Evolutionary conservation across 768 basidiomycete species (phyloP).

Genomic region (Sistotremastrum niveocremeum): DNA sequence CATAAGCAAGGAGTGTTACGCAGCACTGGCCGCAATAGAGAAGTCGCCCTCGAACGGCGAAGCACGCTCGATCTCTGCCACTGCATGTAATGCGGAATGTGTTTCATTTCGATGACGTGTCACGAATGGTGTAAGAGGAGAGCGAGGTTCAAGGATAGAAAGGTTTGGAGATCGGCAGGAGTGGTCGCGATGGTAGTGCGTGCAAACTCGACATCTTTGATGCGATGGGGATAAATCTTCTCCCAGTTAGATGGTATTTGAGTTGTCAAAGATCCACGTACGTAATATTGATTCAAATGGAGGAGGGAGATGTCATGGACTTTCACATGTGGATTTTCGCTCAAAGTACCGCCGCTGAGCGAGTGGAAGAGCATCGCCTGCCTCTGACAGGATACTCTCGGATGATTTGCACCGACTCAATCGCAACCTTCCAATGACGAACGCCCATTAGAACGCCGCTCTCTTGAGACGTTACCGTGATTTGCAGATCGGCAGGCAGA

Average conservation of each 20-base stretch:
- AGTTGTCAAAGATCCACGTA: background rate
- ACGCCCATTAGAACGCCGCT: constrained; percentile 98
- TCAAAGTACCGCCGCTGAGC: constrained; percentile 83
- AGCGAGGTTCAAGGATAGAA: constrained; percentile 77
- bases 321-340: constrained; percentile 62
- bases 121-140: constrained; percentile 65
- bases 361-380: constrained; percentile 74
- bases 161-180: constrained; percentile 55
- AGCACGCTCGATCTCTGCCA: constrained; percentile 96
- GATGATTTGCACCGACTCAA: constrained; percentile 96
- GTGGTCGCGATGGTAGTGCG: constrained; percentile 69
- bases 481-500: constrained; percentile 65
- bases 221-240: constrained; percentile 80
- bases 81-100: constrained; percentile 38
- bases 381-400: constrained; percentile 93
- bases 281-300: constrained; percentile 30
- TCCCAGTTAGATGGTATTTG: constrained; percentile 66
- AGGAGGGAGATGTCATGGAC: constrained; percentile 43
- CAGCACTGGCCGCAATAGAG: constrained; percentile 66
- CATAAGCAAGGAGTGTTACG: constrained; percentile 82
- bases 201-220: constrained; percentile 66
- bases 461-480: constrained; percentile 77
- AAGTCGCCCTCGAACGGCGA: constrained; percentile 95
- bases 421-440: constrained; percentile 69
- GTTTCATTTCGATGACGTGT: constrained; percentile 42